These are phyloP conservation scores for Lagenaria siceraria DNA, from an alignment of 306 rosid genomes.

Conservation along the genomic window DNA sequence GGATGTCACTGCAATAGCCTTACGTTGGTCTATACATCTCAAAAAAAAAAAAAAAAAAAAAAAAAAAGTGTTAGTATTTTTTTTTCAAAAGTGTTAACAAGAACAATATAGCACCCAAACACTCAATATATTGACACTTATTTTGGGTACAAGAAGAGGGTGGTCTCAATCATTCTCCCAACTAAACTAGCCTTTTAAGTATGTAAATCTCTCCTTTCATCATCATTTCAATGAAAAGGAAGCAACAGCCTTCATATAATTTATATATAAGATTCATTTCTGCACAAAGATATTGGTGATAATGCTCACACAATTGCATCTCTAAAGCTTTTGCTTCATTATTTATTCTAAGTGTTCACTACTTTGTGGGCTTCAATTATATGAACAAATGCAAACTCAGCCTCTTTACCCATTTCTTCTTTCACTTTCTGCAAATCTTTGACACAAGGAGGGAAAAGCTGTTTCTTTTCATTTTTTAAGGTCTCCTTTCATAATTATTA, in stretches of 20 bases:
- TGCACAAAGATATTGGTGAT: not conserved
- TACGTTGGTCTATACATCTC: too few species aligned
- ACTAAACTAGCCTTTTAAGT: not conserved
- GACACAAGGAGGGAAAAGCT: not conserved
- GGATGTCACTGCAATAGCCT: too few species aligned
- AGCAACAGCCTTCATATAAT: not conserved
- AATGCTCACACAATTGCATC: not conserved
- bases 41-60: too few species aligned
- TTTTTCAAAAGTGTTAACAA: too few species aligned
- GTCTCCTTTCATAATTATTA: not conserved
- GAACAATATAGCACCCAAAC: too few species aligned
- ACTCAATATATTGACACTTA: too few species aligned
- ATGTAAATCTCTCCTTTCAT: not conserved
- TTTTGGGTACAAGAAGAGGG: not conserved
- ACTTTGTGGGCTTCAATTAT: not conserved
- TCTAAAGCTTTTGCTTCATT: not conserved
- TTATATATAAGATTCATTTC: not conserved
- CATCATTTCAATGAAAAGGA: slow-evolving; percentile 4
- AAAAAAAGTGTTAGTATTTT: too few species aligned
- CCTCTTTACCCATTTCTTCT: not conserved
- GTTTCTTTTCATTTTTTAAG: not conserved
- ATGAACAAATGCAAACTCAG: not conserved
- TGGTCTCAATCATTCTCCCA: not conserved
- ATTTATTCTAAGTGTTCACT: not conserved
- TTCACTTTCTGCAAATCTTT: not conserved